Conservation (phyloP, 208 protist genomes). For the Wallacemonas sp. region DNA sequence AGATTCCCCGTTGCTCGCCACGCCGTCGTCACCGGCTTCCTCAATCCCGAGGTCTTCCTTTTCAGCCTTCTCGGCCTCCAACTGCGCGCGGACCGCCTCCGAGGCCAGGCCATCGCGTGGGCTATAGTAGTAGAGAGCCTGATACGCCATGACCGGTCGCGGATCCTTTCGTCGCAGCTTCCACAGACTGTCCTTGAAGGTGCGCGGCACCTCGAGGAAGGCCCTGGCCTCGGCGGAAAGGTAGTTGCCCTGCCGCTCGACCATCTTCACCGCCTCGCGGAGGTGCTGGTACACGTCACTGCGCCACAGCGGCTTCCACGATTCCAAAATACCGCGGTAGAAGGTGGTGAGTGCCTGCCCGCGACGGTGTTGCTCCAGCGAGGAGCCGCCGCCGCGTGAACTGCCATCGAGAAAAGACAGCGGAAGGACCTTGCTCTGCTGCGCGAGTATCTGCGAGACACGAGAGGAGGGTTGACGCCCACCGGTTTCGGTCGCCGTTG, state of each 20-base stretch:
- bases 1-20: too few relatives aligned
- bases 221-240: constrained; percentile 33
- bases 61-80: not conserved
- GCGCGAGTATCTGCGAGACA: not conserved
- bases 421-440: constrained; percentile 51
- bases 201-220: constrained; percentile 53
- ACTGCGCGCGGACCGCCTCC: not conserved
- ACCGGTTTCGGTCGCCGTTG: not conserved
- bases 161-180: constrained; percentile 57
- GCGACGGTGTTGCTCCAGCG: constrained; percentile 2
- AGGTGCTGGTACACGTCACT: constrained; percentile 66
- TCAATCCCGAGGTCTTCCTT: constrained; percentile 1
- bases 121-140: constrained; percentile 72
- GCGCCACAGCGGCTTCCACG: constrained; percentile 72
- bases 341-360: constrained; percentile 16
- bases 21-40: not conserved
- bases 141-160: constrained; percentile 58
- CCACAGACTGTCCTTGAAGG: constrained; percentile 77
- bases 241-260: constrained; percentile 52
- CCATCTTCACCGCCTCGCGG: constrained; percentile 31
- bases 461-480: not conserved
- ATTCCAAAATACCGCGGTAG: constrained; percentile 40
- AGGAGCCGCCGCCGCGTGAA: constrained; percentile 1
- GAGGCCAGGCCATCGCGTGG: constrained; percentile 14
- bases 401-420: constrained; percentile 50